Conservation (phyloP, 1,284 basidiomycete species). For the Ustilago crameri region DNA sequence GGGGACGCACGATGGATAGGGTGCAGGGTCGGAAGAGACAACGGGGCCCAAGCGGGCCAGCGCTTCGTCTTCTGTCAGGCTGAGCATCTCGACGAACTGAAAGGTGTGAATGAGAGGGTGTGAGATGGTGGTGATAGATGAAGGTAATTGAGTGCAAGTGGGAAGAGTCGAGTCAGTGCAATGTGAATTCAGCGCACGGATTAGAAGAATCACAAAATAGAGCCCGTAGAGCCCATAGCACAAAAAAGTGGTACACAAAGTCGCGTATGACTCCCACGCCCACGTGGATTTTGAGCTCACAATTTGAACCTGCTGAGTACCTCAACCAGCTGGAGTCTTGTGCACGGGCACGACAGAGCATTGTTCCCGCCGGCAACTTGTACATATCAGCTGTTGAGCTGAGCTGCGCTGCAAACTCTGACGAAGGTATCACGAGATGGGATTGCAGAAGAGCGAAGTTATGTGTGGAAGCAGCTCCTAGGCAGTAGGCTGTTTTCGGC, state of each 20-base stretch:
- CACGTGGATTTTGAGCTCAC: too few species aligned
- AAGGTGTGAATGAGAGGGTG: not conserved
- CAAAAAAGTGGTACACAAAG: not conserved
- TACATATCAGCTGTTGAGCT: too few species aligned
- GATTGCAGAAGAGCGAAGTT: not conserved
- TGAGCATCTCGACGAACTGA: constrained; percentile 7
- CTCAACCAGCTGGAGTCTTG: too few species aligned
- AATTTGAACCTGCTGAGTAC: too few species aligned
- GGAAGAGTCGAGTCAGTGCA: too few species aligned
- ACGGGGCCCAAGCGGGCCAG: constrained; percentile 20
- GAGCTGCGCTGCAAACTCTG: too few species aligned
- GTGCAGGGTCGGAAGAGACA: constrained; percentile 16
- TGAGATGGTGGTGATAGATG: not conserved
- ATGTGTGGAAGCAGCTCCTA: not conserved
- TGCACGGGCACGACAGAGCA: too few species aligned
- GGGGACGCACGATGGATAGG: constrained; percentile 18
- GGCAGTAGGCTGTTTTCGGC: constrained; percentile 8
- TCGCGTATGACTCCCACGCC: not conserved
- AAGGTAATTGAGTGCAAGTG: too few species aligned
- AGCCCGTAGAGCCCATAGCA: not conserved
- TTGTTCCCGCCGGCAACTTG: too few species aligned
- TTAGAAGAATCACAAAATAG: too few species aligned
- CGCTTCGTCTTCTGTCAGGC: constrained; percentile 32
- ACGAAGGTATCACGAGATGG: not conserved
- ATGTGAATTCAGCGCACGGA: too few species aligned